Evolutionary conservation across 768 basidiomycete species (phyloP).

Genomic region (Auricularia sp.): DNA sequence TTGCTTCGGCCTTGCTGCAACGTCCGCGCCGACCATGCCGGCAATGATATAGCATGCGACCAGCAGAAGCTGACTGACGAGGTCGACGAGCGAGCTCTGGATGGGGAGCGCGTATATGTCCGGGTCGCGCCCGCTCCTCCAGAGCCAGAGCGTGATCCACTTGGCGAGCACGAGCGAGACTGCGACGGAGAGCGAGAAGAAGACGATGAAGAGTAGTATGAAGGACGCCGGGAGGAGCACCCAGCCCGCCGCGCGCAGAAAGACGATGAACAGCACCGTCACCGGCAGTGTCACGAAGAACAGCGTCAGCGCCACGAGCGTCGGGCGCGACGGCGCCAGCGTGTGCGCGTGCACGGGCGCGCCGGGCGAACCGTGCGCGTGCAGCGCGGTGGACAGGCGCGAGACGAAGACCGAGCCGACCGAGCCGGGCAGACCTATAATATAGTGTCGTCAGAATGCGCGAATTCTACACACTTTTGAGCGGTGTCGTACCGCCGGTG

Average conservation of each 20-base stretch:
- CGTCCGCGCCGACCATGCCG: conserved; percentile 29
- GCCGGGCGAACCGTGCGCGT: conserved; percentile 30
- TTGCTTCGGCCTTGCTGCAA: conserved; percentile 4
- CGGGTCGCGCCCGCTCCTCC: conserved; percentile 70
- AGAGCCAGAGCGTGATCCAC: conserved; percentile 61
- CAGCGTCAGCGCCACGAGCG: conserved; percentile 57
- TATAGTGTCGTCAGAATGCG: conserved; percentile 29
- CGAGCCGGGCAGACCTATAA: conserved; percentile 54
- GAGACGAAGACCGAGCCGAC: conserved; percentile 89
- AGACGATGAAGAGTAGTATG: conserved; percentile 50
- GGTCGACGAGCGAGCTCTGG: conserved; percentile 81
- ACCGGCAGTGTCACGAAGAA: conserved; percentile 71
- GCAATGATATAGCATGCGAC: conserved; percentile 67
- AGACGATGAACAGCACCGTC: conserved; percentile 58
- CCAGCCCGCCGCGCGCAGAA: conserved; percentile 67
- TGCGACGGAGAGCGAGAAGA: conserved; percentile 66
- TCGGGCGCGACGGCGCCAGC: conserved; percentile 24
- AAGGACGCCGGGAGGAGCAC: conserved; percentile 61
- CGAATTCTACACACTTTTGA: conserved; percentile 13
- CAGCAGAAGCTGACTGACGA: conserved; percentile 71
- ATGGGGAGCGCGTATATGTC: conserved; percentile 92
- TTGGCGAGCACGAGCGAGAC: conserved; percentile 61
- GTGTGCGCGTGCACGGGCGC: conserved; percentile 8
- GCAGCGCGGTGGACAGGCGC: conserved; percentile 79
- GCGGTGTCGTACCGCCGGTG: conserved; percentile 47